These are phyloP conservation scores for Amanita rimosa DNA, from an alignment of 768 basidiomycete species.

Conservation along the genomic window DNA sequence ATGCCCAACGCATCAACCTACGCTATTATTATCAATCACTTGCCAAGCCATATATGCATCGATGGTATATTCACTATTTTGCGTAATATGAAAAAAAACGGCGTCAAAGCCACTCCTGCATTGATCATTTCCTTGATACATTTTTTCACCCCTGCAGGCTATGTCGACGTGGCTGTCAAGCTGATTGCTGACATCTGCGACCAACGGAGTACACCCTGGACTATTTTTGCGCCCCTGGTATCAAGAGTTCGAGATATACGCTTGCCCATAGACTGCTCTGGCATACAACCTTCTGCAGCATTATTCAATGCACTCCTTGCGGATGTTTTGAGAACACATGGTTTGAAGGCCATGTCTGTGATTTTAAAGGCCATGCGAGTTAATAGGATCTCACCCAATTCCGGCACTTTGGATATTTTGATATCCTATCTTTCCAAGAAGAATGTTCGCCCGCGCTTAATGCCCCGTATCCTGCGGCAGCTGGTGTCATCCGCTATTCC, in stretches of 20 bases:
- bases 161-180: conserved; percentile 37
- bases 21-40: conserved; percentile 48
- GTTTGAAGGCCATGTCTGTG: conserved; percentile 32
- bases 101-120: conserved; percentile 32
- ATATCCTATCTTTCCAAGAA: conserved; percentile 36
- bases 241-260: neutral
- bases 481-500: conserved; percentile 28
- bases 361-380: conserved; percentile 47
- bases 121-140: conserved; percentile 44
- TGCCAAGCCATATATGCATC: conserved; percentile 32
- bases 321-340: conserved; percentile 35
- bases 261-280: conserved; percentile 13
- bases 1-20: conserved; percentile 50
- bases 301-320: conserved; percentile 55
- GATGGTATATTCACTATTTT: conserved; percentile 34
- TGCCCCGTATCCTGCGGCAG: conserved; percentile 36
- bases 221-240: conserved; percentile 3
- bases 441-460: conserved; percentile 28
- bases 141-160: conserved; percentile 37
- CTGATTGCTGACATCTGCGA: conserved; percentile 39
- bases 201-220: conserved; percentile 3
- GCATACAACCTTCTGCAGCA: conserved; percentile 26
- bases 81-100: conserved; percentile 30
- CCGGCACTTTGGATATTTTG: conserved; percentile 43
- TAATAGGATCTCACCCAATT: conserved; percentile 38